Evolutionary conservation across 805 yeast genomes (phyloP).

Genomic region (Lachancea kluyveri): DNA sequence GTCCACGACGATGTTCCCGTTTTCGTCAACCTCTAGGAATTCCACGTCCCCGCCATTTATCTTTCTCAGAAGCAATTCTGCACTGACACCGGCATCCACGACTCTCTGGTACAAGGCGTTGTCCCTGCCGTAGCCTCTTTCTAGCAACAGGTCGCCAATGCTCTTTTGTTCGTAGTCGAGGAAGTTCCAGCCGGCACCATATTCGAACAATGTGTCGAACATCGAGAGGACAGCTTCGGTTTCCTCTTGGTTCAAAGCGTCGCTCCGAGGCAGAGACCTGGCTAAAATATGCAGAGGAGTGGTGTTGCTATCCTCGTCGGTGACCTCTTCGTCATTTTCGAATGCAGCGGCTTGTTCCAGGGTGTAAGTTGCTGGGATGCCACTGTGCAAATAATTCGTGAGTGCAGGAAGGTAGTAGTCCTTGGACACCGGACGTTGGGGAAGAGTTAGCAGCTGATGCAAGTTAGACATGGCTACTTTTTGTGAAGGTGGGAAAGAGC

Average conservation of each 20-base stretch:
- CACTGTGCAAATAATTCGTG: conserved; percentile 44
- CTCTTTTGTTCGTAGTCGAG: conserved; percentile 66
- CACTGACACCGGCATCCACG: conserved; percentile 85
- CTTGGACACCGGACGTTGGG: conserved; percentile 45
- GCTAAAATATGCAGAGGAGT: conserved; percentile 74
- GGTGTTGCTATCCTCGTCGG: conserved; percentile 46
- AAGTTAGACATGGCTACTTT: conserved; percentile 81
- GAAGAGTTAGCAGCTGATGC: conserved; percentile 54
- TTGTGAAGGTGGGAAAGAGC: no score
- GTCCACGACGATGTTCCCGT: conserved; percentile 19
- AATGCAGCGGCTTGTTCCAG: conserved; percentile 65
- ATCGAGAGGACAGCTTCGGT: conserved; percentile 42
- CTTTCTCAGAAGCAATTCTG: conserved; percentile 74
- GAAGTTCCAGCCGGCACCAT: conserved; percentile 91
- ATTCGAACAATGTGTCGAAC: conserved; percentile 64
- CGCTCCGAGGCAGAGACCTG: conserved; percentile 38
- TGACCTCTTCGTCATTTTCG: conserved; percentile 31
- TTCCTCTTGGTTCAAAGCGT: conserved; percentile 33
- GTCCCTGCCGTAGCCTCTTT: conserved; percentile 37
- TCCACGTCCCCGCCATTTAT: conserved; percentile 61
- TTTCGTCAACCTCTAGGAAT: conserved; percentile 42
- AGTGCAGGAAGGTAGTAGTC: conserved; percentile 40
- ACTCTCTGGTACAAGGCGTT: conserved; percentile 41
- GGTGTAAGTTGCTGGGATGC: conserved; percentile 81
- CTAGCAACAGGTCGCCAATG: conserved; percentile 74